phyloP scores from a whole-genome alignment of 306 rosid species.

The Macrotyloma uniflorum region DNA sequence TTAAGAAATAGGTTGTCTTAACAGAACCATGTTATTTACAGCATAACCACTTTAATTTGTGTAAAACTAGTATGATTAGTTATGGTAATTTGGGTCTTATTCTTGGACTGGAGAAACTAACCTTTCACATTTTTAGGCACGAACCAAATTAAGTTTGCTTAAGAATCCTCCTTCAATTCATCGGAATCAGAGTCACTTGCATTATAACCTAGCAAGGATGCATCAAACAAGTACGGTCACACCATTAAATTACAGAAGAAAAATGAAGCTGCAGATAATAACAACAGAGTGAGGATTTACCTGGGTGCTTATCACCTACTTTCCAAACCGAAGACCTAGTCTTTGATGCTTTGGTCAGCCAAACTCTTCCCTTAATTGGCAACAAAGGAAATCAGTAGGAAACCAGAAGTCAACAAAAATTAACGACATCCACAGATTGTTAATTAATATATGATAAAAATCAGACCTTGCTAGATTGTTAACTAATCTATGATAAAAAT shows the following conservation, averaged over 20 bases:
- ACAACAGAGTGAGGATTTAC: conserved; percentile 42
- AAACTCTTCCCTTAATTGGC: conserved; percentile 65
- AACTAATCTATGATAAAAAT: background rate
- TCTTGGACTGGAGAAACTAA: conserved; percentile 36
- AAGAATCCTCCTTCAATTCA: conserved; percentile 67
- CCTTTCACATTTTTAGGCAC: conserved; percentile 30
- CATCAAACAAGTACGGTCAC: conserved; percentile 22
- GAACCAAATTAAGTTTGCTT: conserved; percentile 22
- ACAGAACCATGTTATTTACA: background rate
- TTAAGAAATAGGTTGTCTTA: background rate
- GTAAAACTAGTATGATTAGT: background rate
- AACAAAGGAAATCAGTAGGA: conserved; percentile 30
- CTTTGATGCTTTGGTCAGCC: conserved; percentile 81
- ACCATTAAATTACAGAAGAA: background rate
- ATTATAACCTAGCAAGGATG: conserved; percentile 69
- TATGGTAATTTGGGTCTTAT: too few relatives aligned
- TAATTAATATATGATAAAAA: background rate
- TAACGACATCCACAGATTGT: conserved; percentile 1
- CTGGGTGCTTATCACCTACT: conserved; percentile 86
- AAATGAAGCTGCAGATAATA: background rate
- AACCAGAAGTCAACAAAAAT: conserved; percentile 28
- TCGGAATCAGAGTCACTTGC: conserved; percentile 98
- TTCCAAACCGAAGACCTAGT: conserved; percentile 77
- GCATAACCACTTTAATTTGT: background rate
- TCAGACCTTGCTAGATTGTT: background rate